Evolutionary conservation across 306 rosid species (phyloP).

Genomic region (Cyamopsis tetragonoloba): DNA sequence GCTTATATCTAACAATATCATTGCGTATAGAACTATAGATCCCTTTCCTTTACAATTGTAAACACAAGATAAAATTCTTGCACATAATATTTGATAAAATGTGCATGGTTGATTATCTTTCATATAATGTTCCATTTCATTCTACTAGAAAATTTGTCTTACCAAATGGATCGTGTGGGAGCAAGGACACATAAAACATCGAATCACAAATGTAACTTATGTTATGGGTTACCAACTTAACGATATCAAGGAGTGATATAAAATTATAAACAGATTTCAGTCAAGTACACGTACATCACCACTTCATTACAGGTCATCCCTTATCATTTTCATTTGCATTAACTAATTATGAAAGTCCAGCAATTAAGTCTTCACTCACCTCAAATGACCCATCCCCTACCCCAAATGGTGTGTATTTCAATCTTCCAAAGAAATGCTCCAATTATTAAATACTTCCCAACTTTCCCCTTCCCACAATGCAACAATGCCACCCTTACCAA

Average conservation of each 20-base stretch:
- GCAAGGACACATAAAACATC: background rate
- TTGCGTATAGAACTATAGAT: background rate
- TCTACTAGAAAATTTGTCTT: background rate
- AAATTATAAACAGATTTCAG: background rate
- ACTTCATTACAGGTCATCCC: background rate
- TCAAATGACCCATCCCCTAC: background rate
- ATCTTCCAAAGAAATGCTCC: background rate
- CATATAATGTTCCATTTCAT: background rate
- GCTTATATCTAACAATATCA: background rate
- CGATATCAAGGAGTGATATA: background rate
- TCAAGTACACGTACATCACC: background rate
- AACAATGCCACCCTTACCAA: background rate
- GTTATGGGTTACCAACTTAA: background rate
- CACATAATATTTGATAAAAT: background rate
- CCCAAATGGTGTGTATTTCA: background rate
- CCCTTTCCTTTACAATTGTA: background rate
- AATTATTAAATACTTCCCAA: background rate
- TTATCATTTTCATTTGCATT: background rate
- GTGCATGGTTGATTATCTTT: background rate
- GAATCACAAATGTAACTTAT: constrained; percentile 1
- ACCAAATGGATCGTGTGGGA: background rate
- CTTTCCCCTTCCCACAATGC: background rate
- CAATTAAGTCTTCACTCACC: background rate
- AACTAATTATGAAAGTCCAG: background rate
- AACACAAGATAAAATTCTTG: background rate